Conservation (phyloP, 2,329 filamentous ascomycete species). For the Arachnopeziza araneosa region DNA sequence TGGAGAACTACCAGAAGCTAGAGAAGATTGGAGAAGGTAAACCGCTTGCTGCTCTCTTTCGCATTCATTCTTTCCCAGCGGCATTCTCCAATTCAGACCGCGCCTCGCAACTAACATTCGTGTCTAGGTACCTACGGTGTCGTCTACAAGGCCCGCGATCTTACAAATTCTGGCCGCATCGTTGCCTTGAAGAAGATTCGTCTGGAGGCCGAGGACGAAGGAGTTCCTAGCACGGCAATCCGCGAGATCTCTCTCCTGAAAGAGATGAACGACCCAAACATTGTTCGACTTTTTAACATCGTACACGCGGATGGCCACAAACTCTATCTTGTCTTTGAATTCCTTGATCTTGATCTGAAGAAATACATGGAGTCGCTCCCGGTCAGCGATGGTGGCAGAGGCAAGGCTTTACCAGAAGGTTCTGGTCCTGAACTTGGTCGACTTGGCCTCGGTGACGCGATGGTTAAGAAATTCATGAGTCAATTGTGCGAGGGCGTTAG, state of each 20-base stretch:
- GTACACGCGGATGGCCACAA: slow-evolving; percentile 94
- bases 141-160: slow-evolving; percentile 89
- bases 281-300: slow-evolving; percentile 83
- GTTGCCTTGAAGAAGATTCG: slow-evolving; percentile 94
- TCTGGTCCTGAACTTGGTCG: slow-evolving; percentile 57
- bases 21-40: slow-evolving; percentile 95
- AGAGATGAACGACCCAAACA: slow-evolving; percentile 89
- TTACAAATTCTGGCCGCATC: slow-evolving; percentile 74
- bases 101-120: slow-evolving; percentile 1
- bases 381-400: slow-evolving; percentile 75
- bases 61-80: not conserved
- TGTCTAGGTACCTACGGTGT: slow-evolving; percentile 81
- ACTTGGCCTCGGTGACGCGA: slow-evolving; percentile 68
- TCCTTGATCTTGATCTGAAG: slow-evolving; percentile 85
- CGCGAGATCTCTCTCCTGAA: slow-evolving; percentile 92
- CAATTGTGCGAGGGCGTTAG: slow-evolving; percentile 79
- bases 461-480: slow-evolving; percentile 91
- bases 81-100: not conserved
- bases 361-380: slow-evolving; percentile 94
- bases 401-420: slow-evolving; percentile 78
- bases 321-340: slow-evolving; percentile 89
- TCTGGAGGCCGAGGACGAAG: slow-evolving; percentile 90
- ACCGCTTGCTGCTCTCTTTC: slow-evolving; percentile 24
- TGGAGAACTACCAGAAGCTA: slow-evolving; percentile 96
- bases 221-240: slow-evolving; percentile 86